Evolutionary conservation across 2,329 filamentous ascomycete species (phyloP), one percentile per base, ranked within the genome.

Genomic region (Cercospora sesami): DNA sequence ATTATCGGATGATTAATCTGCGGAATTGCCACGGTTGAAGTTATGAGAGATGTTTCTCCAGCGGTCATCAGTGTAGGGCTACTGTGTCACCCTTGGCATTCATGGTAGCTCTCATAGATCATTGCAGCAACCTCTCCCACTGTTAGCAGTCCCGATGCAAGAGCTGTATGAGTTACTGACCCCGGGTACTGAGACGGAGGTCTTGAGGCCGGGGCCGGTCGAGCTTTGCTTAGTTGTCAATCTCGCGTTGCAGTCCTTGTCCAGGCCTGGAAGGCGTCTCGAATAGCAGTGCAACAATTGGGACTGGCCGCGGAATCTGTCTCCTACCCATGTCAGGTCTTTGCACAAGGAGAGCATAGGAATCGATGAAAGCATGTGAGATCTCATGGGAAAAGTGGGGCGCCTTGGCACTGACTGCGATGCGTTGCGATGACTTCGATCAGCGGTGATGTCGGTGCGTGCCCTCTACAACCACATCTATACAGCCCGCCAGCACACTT

Each of bases 251-350:
- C 53, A 58, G 53, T n/a, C 26, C 53, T 33, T 30, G 53, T 33
- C 30, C 23, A 28, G 53, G 23, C 26, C 53, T 58, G 10, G 26
- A 30, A 33, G 26, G 9, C 30, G 26, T 26, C 26, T 58, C 53
- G 26, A 58, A 58, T 58, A 42, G 55, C n/a, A 60, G 30, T 31
- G 61, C 39, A 28, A 31, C 9, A 33, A 55, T 57, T 65, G 55
- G 30, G 12, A 58, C 10, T 58, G 26, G 53, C 53, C 53, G 53
- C 53, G 53, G 53, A 58, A 33, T 26, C 53, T 58, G 30, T 21
- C 26, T 30, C 53, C 45, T 51, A 58, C 53, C 53, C 53, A 30
- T 30, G 53, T n/a, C 53, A 21, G 14, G 53, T 21, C 26, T 30
- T 30, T 30, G 53, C 26, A 31, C 26, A 33, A 28, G 53, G 26